A percentile compares a stretch with the other conserved stretches of the same genome.
Evolutionary conservation across 2,329 filamentous ascomycete genomes (phyloP).

Genomic region (Monosporascus sp.): DNA sequence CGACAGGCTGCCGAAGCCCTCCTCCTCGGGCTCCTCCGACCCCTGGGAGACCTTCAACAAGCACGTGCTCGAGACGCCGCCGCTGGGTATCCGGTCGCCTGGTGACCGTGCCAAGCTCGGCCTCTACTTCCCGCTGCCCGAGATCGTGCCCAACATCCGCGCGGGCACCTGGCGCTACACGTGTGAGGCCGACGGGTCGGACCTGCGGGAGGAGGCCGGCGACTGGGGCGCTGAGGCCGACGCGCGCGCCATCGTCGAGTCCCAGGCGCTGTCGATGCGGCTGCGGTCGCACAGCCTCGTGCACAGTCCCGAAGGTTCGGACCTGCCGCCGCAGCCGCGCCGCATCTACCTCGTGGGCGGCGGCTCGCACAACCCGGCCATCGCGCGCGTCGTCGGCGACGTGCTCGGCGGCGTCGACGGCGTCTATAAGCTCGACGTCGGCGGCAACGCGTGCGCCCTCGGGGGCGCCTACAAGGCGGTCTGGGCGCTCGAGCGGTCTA

Average conservation of each 20-base stretch:
- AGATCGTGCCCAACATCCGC: constrained; percentile 89
- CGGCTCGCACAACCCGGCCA: constrained; percentile 83
- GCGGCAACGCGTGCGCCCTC: constrained; percentile 89
- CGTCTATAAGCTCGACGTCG: constrained; percentile 89
- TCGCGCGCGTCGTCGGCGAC: constrained; percentile 77
- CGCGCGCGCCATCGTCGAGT: constrained; percentile 83
- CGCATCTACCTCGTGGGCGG: constrained; percentile 93
- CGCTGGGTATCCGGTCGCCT: constrained; percentile 56
- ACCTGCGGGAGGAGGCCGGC: constrained; percentile 34
- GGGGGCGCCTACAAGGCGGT: constrained; percentile 95
- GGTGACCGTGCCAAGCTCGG: constrained; percentile 69
- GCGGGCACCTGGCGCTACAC: constrained; percentile 84
- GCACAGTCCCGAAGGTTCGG: constrained; percentile 37
- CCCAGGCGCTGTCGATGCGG: constrained; percentile 87
- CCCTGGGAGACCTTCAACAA: constrained; percentile 80
- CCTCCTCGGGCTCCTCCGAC: constrained; percentile 44
- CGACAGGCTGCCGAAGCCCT: constrained; percentile 63
- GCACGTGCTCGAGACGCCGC: constrained; percentile 61
- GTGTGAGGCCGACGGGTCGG: constrained; percentile 50
- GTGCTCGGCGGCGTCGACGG: constrained; percentile 86
- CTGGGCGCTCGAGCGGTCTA: constrained; percentile 73
- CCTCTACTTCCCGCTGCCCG: constrained; percentile 90
- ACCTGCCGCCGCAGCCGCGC: constrained; percentile 75
- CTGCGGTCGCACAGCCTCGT: constrained; percentile 79
- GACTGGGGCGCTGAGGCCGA: constrained; percentile 64